These are phyloP conservation scores for Capillidium heterosporum DNA, from an alignment of 371 early-diverging fungal species.

Conservation along the genomic window DNA sequence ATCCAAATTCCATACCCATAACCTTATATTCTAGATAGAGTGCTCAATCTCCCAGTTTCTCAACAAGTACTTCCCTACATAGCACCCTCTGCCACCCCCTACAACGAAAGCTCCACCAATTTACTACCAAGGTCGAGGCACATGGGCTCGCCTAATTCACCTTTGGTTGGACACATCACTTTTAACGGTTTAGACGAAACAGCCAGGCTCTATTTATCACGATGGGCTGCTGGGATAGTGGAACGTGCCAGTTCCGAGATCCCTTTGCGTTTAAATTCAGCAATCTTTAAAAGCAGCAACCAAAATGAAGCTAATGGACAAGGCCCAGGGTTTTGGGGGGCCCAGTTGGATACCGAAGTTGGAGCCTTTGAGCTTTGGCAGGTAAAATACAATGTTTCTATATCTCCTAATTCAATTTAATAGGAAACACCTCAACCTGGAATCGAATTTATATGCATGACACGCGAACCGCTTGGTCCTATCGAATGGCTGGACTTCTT, in stretches of 20 bases:
- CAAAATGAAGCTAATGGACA: neutral
- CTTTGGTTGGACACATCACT: no score
- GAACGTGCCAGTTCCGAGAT: conserved; percentile 2
- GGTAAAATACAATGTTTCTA: conserved; percentile 10
- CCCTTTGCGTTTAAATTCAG: neutral
- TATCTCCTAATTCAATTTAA: neutral
- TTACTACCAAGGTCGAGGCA: neutral
- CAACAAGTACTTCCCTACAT: neutral
- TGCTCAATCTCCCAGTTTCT: neutral
- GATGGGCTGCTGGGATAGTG: conserved; percentile 5
- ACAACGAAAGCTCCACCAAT: neutral
- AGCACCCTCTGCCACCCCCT: neutral
- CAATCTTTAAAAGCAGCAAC: neutral
- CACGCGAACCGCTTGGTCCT: conserved; percentile 38
- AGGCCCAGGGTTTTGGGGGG: neutral
- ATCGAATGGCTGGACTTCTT: conserved; percentile 62
- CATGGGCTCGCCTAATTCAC: neutral
- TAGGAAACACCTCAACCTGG: neutral
- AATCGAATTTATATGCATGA: conserved; percentile 13
- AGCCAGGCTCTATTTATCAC: neutral
- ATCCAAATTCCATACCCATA: neutral
- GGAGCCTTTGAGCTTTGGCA: conserved; percentile 43
- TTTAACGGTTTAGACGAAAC: conserved; percentile 3
- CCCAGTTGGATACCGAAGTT: conserved; percentile 21
- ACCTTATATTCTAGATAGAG: neutral